Evolutionary conservation across 2,329 filamentous ascomycete genomes (phyloP).

Genomic region (Ceratocystis alfenasii): DNA sequence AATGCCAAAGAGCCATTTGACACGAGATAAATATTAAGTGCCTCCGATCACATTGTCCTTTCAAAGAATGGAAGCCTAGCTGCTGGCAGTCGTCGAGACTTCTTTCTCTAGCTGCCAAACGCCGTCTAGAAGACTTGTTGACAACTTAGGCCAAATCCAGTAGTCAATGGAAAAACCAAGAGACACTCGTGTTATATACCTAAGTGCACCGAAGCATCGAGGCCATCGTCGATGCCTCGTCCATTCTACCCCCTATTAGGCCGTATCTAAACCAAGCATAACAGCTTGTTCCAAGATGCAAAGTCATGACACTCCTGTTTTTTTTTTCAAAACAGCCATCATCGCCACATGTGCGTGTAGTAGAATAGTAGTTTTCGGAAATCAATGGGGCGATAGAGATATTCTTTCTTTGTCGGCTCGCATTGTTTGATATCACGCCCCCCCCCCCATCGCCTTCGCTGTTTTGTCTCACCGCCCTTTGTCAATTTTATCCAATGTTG

Average conservation of each 20-base stretch:
- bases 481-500: neutral
- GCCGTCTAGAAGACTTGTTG: no score
- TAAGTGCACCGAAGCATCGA: neutral
- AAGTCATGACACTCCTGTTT: neutral
- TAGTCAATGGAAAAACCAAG: neutral
- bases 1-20: neutral
- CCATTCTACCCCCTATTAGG: neutral
- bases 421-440: neutral
- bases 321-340: neutral
- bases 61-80: neutral
- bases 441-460: neutral
- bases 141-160: neutral
- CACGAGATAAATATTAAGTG: conserved; percentile 5
- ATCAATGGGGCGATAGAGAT: neutral
- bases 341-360: neutral
- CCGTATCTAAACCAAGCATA: neutral
- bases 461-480: neutral
- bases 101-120: neutral
- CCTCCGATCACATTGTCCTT: neutral
- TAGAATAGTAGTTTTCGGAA: neutral
- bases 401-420: neutral
- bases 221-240: neutral
- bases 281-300: neutral
- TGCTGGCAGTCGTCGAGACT: neutral
- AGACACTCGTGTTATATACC: neutral